phyloP scores from a whole-genome alignment of 495 filamentous ascomycete genomes.

The Penicillium nucicola region DNA sequence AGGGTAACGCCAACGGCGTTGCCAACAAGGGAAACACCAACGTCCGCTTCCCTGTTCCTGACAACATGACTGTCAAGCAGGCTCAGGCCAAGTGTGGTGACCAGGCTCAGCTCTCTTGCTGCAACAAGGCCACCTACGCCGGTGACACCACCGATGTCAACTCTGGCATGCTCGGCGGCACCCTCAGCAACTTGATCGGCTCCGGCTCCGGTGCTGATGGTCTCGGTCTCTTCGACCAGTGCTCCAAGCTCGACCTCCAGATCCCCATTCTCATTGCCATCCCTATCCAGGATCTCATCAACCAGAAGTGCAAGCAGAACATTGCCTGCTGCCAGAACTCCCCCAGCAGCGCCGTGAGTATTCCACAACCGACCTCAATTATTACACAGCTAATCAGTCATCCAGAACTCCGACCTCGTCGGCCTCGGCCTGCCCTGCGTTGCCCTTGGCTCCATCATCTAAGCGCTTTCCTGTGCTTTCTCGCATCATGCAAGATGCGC shows the following conservation, averaged over 20 bases:
- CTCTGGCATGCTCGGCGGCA: conserved; percentile 28
- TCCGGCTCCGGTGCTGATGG: conserved; percentile 28
- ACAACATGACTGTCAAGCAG: conserved; percentile 45
- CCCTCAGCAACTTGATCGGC: conserved; percentile 30
- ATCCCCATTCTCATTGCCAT: conserved; percentile 19
- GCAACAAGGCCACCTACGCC: conserved; percentile 45
- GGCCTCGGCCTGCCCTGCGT: conserved; percentile 46
- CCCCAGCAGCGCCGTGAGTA: conserved; percentile 32
- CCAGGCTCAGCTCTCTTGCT: conserved; percentile 45
- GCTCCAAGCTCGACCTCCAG: conserved; percentile 31
- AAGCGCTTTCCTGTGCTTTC: conserved; percentile 22
- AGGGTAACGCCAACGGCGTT: conserved; percentile 15
- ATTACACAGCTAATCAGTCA: conserved; percentile 6
- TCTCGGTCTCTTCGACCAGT: conserved; percentile 38
- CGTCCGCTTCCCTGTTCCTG: conserved; percentile 32
- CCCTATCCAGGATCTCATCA: conserved; percentile 37
- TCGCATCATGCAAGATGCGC: conserved; percentile 18
- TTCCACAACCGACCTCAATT: too few relatives aligned
- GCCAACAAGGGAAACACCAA: conserved; percentile 30
- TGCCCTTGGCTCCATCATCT: conserved; percentile 47
- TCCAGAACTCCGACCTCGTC: conserved; percentile 33
- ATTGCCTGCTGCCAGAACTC: conserved; percentile 51
- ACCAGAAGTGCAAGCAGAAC: conserved; percentile 49
- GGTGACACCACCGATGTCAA: conserved; percentile 35
- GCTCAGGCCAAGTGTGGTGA: conserved; percentile 47